Evolutionary conservation across 1,139 yeast genomes (phyloP).

Genomic region (Kurtzmaniella quercitrusa): DNA sequence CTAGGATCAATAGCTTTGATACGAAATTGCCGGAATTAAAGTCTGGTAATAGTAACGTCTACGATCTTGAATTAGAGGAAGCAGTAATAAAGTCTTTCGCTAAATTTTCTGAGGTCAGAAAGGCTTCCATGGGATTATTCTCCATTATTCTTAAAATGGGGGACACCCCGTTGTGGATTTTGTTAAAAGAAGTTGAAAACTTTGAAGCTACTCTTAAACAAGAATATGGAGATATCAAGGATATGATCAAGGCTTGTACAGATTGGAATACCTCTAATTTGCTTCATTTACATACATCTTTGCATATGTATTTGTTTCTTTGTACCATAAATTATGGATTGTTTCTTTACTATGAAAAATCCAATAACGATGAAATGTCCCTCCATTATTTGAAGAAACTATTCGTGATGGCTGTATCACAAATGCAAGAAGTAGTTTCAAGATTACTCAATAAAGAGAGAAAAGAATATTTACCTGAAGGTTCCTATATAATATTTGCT

Average conservation of each 20-base stretch:
- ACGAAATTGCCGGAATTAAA: constrained; percentile 18
- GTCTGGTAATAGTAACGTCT: constrained; percentile 16
- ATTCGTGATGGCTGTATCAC: not conserved
- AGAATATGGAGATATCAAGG: constrained; percentile 5
- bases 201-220: constrained; percentile 1
- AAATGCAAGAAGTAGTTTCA: constrained; percentile 1
- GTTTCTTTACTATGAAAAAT: constrained; percentile 2
- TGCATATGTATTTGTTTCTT: constrained; percentile 3
- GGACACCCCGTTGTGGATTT: constrained; percentile 3
- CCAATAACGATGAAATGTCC: not conserved
- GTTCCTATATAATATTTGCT: constrained; percentile 1
- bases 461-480: not conserved
- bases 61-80: constrained; percentile 16
- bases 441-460: constrained; percentile 4
- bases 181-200: not conserved
- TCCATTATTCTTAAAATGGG: constrained; percentile 1
- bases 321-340: constrained; percentile 4
- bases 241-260: not conserved
- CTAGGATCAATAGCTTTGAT: constrained; percentile 17
- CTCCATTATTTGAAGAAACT: constrained; percentile 3
- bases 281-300: not conserved
- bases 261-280: constrained; percentile 2
- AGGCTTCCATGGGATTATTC: constrained; percentile 1
- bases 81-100: constrained; percentile 11
- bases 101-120: constrained; percentile 3